These are phyloP conservation scores for Ophiostoma perfectum DNA, from an alignment of 2,329 filamentous ascomycete species.

Conservation along the genomic window DNA sequence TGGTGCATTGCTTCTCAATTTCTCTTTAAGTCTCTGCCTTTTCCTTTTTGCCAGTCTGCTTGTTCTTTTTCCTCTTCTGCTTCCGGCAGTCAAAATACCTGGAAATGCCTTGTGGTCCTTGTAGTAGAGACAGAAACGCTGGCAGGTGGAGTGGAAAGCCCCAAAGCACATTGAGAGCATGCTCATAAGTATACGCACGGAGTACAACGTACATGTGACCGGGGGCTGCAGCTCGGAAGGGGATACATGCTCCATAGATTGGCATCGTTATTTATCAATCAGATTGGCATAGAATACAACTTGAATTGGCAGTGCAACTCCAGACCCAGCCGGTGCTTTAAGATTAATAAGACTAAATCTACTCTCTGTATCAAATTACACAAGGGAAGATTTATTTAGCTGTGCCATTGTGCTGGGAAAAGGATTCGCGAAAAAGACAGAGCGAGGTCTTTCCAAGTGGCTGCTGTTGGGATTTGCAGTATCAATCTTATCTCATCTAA, in stretches of 20 bases:
- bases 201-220: neutral
- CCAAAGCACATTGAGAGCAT: neutral
- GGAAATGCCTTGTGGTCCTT: neutral
- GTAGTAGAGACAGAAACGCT: neutral
- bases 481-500: slow-evolving; percentile 23
- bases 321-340: neutral
- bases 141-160: neutral
- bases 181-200: neutral
- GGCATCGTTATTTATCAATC: no score
- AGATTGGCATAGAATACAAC: no score
- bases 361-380: neutral
- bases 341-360: neutral
- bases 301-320: neutral
- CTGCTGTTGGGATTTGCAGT: neutral
- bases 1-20: no score
- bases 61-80: slow-evolving; percentile 1
- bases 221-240: no score
- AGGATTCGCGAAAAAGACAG: neutral
- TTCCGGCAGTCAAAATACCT: neutral
- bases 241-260: no score
- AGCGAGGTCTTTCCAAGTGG: neutral
- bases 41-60: neutral
- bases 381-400: neutral
- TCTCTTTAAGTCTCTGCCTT: neutral
- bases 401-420: neutral